Base-by-base conservation (phyloP, 768 basidiomycete species). In the Udeniomyces megalosporus region DNA sequence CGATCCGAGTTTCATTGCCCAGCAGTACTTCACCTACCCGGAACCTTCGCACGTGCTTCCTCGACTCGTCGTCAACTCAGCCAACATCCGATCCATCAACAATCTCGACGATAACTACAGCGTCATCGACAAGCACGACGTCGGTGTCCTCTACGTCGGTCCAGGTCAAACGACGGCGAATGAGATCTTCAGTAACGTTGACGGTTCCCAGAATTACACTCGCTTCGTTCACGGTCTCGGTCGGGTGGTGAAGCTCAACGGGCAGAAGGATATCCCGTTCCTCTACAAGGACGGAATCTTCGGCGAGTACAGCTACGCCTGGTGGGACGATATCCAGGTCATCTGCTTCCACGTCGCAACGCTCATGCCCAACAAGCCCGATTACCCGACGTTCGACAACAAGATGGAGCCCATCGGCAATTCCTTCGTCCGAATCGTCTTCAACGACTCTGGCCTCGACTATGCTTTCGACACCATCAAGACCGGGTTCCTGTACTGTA, bases 271-370 rank as follows among this genome's bases (percentile, higher is more conserved):
- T 70, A 83, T 97, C 20, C 95, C 92, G 72, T 86, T 86, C 2
- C 95, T 92, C 8, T 88, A 90, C 3, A 78, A 97, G 28, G 85
- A 90, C 70, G 82, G 88, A 8, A 69, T 73, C 35, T 68, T 68
- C 49, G 87, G 90, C 65, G 82, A 86, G 69, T 95, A 92, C 70
- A 88, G 93, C 0, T 97, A 97, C 71, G 90, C 92, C 0, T 99
- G 93, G 92, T 95, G 92, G 88, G 91, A 97, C 72, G 91, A 96
- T 69, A 91, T 96, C 54, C 83, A 86, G 4, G 92, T 97, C 71
- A 82, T 95, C 65, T 79, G 96, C 58, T 99, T 87, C 72, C 95
- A 97, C 73, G 85, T 90, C 2, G 87, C 93, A 10, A 97, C 95
- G 2, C 84, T 99, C 78, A 97, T 97, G 93, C 95, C 95, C 3